A percentile compares a stretch with the other conserved stretches of the same genome.
phyloP scores from a whole-genome alignment of 2,329 filamentous ascomycete genomes.

The Sporothrix protearum region DNA sequence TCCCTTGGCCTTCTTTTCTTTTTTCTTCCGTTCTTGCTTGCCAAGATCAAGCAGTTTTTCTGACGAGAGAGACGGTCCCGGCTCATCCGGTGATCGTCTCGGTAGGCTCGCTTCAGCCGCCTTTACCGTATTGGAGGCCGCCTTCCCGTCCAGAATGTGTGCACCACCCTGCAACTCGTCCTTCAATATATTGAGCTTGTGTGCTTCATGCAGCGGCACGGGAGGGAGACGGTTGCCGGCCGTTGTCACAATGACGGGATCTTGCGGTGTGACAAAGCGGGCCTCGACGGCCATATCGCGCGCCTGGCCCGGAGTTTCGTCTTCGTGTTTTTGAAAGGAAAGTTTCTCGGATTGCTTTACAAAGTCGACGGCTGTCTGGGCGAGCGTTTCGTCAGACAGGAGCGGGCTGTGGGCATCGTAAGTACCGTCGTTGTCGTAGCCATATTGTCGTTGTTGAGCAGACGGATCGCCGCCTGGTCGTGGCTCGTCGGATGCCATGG shows the following conservation, averaged over 20 bases:
- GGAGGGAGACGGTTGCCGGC: constrained; percentile 64
- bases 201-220: constrained; percentile 66
- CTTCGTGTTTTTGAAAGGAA: constrained; percentile 40
- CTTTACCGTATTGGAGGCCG: background rate
- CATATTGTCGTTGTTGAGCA: background rate
- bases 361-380: constrained; percentile 52
- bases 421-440: background rate
- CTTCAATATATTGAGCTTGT: constrained; percentile 63
- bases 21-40: background rate
- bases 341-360: constrained; percentile 59
- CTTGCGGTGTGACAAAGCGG: constrained; percentile 63
- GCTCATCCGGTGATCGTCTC: background rate
- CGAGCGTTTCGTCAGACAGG: constrained; percentile 32
- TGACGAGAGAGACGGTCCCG: background rate
- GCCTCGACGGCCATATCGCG: constrained; percentile 58
- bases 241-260: constrained; percentile 66
- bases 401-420: background rate
- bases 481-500: background rate
- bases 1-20: constrained; percentile 35
- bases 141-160: constrained; percentile 12
- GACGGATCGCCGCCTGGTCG: background rate
- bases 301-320: constrained; percentile 14
- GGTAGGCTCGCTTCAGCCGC: background rate
- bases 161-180: constrained; percentile 42
- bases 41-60: constrained; percentile 2